Conservation (phyloP, 495 filamentous ascomycete species). For the Glutinoglossum americanum region DNA sequence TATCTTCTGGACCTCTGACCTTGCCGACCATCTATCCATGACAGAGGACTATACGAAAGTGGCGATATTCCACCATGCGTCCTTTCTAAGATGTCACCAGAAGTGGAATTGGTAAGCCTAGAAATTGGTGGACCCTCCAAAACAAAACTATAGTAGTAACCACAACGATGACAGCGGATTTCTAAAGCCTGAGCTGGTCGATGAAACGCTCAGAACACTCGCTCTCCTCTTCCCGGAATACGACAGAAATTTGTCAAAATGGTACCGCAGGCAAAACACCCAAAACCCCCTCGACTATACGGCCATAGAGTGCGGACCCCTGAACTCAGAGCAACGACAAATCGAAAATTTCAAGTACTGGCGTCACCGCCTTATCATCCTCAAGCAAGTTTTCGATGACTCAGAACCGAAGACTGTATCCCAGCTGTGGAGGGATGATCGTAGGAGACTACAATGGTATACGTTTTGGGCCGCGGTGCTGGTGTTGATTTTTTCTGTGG, state of each 20-base stretch:
- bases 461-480: constrained; percentile 32
- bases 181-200: neutral
- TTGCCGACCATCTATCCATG: constrained; percentile 24
- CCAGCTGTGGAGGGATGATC: constrained; percentile 30
- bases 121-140: neutral
- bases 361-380: constrained; percentile 27
- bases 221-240: neutral
- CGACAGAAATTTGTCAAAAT: neutral
- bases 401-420: constrained; percentile 21
- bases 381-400: constrained; percentile 31
- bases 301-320: constrained; percentile 9
- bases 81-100: constrained; percentile 18
- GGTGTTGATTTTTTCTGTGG: constrained; percentile 23
- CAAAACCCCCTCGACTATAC: constrained; percentile 12
- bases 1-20: constrained; percentile 22
- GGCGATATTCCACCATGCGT: constrained; percentile 23
- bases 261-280: neutral
- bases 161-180: neutral
- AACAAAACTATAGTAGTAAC: neutral
- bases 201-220: neutral
- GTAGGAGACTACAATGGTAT: constrained; percentile 30
- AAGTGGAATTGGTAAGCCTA: too few species aligned
- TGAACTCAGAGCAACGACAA: constrained; percentile 17
- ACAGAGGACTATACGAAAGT: constrained; percentile 20
- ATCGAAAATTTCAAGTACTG: constrained; percentile 27